Evolutionary conservation across 257 asterid genomes (phyloP).

Genomic region (Vinca minor): DNA sequence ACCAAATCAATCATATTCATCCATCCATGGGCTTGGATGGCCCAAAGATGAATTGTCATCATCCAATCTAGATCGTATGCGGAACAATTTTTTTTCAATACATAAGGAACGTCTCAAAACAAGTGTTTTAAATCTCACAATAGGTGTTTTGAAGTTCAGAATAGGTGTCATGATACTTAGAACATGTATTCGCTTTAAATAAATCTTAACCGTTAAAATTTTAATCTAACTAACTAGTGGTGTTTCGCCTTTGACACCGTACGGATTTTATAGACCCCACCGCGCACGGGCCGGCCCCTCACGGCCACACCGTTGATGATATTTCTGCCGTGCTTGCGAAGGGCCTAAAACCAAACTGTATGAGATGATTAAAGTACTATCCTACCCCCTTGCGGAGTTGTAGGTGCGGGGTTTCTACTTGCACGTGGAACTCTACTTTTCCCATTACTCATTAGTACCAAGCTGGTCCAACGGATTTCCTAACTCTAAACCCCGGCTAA

Average conservation of each 20-base stretch:
- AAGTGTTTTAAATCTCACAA: too few relatives aligned
- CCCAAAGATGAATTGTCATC: slow-evolving; percentile 27
- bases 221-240: too few relatives aligned
- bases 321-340: neutral
- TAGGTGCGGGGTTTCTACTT: slow-evolving; percentile 66
- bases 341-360: slow-evolving; percentile 2
- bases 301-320: too few relatives aligned
- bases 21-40: slow-evolving; percentile 13
- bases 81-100: too few relatives aligned
- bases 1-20: slow-evolving; percentile 19
- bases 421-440: slow-evolving; percentile 62
- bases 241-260: slow-evolving; percentile 24
- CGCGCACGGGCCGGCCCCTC: too few relatives aligned
- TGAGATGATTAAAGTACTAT: slow-evolving; percentile 33
- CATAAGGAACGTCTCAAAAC: too few relatives aligned
- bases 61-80: too few relatives aligned
- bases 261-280: slow-evolving; percentile 28
- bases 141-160: too few relatives aligned
- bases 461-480: slow-evolving; percentile 33
- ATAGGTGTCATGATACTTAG: too few relatives aligned
- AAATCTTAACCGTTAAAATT: too few relatives aligned
- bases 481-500: too few relatives aligned
- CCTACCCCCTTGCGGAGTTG: slow-evolving; percentile 33
- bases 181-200: too few relatives aligned
- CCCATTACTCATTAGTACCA: slow-evolving; percentile 10